Conservation (phyloP, 352 stramenopile species). For the Pythium phragmiticola region DNA sequence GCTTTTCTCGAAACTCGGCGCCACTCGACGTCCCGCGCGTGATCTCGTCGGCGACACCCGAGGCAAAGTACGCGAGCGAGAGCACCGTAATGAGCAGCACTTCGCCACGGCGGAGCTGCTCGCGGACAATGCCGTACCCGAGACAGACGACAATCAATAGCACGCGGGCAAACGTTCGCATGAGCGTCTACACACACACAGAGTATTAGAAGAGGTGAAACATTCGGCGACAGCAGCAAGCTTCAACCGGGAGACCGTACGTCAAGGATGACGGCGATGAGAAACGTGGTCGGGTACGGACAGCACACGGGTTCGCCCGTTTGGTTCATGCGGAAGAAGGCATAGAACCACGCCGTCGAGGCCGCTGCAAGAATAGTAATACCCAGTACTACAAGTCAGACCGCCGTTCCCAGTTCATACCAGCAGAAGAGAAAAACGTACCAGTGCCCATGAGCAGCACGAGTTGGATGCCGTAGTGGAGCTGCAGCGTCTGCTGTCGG, state of each 20-base stretch:
- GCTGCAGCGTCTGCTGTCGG: slow-evolving; percentile 65
- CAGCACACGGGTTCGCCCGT: slow-evolving; percentile 88
- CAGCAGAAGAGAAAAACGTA: slow-evolving; percentile 25
- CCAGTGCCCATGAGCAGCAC: slow-evolving; percentile 78
- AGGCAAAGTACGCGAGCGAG: slow-evolving; percentile 74
- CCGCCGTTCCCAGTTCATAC: not conserved
- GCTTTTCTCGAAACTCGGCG: slow-evolving; percentile 73
- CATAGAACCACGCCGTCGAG: slow-evolving; percentile 72
- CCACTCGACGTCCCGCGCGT: slow-evolving; percentile 78
- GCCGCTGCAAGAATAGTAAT: slow-evolving; percentile 28
- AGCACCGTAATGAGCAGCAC: slow-evolving; percentile 57
- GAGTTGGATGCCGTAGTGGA: slow-evolving; percentile 83
- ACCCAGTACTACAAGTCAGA: not conserved
- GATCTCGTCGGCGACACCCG: slow-evolving; percentile 72
- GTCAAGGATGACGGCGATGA: slow-evolving; percentile 81
- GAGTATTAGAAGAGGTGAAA: not conserved
- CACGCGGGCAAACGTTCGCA: slow-evolving; percentile 82
- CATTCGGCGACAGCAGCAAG: not conserved
- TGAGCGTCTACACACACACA: slow-evolving; percentile 39
- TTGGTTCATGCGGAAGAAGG: slow-evolving; percentile 88
- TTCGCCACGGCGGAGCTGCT: slow-evolving; percentile 50
- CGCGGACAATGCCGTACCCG: slow-evolving; percentile 88
- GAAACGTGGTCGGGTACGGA: slow-evolving; percentile 83
- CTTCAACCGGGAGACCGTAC: slow-evolving; percentile 34
- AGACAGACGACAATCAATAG: slow-evolving; percentile 88